These are phyloP conservation scores for Trametes maxima DNA, from an alignment of 768 basidiomycete species.

Conservation along the genomic window DNA sequence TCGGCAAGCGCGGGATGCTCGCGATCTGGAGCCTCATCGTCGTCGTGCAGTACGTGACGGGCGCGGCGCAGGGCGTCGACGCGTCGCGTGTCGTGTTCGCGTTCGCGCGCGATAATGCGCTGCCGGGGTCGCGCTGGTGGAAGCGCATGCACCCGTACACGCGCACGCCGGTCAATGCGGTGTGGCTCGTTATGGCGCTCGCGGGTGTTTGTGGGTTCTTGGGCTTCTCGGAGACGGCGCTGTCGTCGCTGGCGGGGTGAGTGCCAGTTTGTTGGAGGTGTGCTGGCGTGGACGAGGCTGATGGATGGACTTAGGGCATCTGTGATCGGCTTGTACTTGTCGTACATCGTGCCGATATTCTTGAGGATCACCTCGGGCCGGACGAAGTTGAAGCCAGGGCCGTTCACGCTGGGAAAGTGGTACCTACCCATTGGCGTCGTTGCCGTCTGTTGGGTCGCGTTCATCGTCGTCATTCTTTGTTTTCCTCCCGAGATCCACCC, in stretches of 20 bases:
- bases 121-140: slow-evolving; percentile 74
- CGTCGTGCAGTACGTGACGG: slow-evolving; percentile 71
- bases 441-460: slow-evolving; percentile 67
- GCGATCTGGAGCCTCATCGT: slow-evolving; percentile 72
- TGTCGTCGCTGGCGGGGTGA: slow-evolving; percentile 70
- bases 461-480: slow-evolving; percentile 59
- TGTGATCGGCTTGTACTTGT: slow-evolving; percentile 71
- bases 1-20: slow-evolving; percentile 74
- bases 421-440: slow-evolving; percentile 58
- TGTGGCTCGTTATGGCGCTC: slow-evolving; percentile 68
- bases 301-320: slow-evolving; percentile 49
- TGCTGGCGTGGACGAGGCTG: background rate
- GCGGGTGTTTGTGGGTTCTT: slow-evolving; percentile 62
- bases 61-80: slow-evolving; percentile 74
- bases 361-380: slow-evolving; percentile 72
- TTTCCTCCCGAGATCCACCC: slow-evolving; percentile 52
- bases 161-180: slow-evolving; percentile 73
- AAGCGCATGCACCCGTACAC: slow-evolving; percentile 60
- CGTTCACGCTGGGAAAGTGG: slow-evolving; percentile 64
- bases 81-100: slow-evolving; percentile 77
- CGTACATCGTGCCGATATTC: slow-evolving; percentile 69
- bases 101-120: slow-evolving; percentile 72
- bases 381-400: slow-evolving; percentile 56
- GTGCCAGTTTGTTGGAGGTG: slow-evolving; percentile 19
- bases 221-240: slow-evolving; percentile 64